Base-by-base conservation (phyloP, 2,329 filamentous ascomycete genomes). In the Coniochaeta hoffmannii region DNA sequence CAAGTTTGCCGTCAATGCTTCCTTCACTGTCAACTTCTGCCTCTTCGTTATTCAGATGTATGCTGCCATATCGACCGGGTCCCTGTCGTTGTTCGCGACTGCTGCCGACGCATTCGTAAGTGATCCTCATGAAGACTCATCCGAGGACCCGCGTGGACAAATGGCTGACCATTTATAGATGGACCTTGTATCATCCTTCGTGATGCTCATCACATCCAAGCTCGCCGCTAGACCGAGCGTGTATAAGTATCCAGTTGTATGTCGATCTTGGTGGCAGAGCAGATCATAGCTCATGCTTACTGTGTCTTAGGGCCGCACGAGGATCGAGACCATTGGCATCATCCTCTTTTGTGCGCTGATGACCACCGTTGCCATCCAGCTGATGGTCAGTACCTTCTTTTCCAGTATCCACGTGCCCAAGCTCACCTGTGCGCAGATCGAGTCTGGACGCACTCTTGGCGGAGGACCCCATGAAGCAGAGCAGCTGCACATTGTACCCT, bases 281-380 rank as follows among this genome's bases (percentile, higher is more conserved):
- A 26, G 41, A 46, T 28, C 41, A 28, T 46, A 46, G 24, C 3
- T 24, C 19, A 46, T 46, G 41, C 41, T 46, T 8, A 46, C 26
- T 22, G 26, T 36, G 17, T 46, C 22, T 6, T 61, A 76, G 72
- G 83, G 81, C 41, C 78, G 83, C 8, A 84, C 77, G 4, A 76
- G 83, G 55, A 79, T 86, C 54, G 83, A 86, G 68, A 85, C 83
- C 2, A 76, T 86, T 56, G 83, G 82, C 28, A 82, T 86, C 58
- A 82, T 87, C 61, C 76, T 86, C 49, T 86, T 86, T 66, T 85
- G 82, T 59, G 81, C 82, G 44, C 71, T 86, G 57, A 86, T 86
- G 81, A 85, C 83, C 2, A 86, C 82, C 0, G 82, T 85, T 3
- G 81, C 83, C 50, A 80, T 85, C 28, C 79, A 86, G 62, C 71